phyloP scores from a whole-genome alignment of 805 yeast genomes.

The Saccharomyces jurei region DNA sequence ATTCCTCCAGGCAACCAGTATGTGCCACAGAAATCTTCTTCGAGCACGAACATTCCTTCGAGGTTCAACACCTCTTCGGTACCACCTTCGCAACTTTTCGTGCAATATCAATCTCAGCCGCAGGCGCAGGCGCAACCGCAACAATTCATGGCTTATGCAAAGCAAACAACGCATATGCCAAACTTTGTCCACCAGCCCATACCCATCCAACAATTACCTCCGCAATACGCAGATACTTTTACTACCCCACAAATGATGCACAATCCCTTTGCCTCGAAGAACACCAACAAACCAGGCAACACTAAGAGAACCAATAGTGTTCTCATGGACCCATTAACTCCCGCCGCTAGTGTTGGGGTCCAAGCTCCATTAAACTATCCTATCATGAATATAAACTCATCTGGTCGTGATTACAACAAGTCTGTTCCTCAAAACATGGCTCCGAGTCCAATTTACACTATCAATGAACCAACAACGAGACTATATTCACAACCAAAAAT shows the following conservation, averaged over 20 bases:
- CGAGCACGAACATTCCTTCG: neutral
- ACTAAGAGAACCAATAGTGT: constrained; percentile 22
- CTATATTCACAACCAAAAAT: neutral
- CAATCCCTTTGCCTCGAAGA: constrained; percentile 18
- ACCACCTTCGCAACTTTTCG: constrained; percentile 3
- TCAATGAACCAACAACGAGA: neutral
- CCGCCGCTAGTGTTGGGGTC: neutral
- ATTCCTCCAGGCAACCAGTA: neutral
- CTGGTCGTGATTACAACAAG: neutral
- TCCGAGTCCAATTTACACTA: neutral
- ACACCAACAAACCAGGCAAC: constrained; percentile 6
- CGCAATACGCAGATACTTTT: neutral
- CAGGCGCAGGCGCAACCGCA: constrained; percentile 10
- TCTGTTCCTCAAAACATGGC: constrained; percentile 3
- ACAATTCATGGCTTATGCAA: neutral
- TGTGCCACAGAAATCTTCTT: neutral
- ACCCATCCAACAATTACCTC: constrained; percentile 1
- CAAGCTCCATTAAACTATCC: constrained; percentile 3
- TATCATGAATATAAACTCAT: neutral
- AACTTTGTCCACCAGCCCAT: constrained; percentile 3
- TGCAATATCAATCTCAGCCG: constrained; percentile 7
- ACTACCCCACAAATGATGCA: constrained; percentile 11
- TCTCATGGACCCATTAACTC: constrained; percentile 20
- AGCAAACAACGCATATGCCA: constrained; percentile 2
- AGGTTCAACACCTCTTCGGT: neutral